Percentiles rank a stretch among this genome's conserved stretches.
These are phyloP conservation scores for Hysterangium stoloniferum DNA, from an alignment of 768 basidiomycete genomes.

Conservation along the genomic window DNA sequence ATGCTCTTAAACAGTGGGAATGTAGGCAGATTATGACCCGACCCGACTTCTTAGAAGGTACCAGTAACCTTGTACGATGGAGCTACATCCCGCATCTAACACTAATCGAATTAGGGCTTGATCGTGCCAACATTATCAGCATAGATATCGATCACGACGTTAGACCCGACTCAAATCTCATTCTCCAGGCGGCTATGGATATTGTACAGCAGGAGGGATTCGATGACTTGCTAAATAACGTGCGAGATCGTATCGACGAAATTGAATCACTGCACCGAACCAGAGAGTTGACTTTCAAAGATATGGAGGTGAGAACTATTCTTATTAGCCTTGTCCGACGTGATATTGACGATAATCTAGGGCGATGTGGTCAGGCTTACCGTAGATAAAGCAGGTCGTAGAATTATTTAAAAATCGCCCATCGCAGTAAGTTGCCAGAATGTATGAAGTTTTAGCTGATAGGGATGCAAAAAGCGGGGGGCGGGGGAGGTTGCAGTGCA, in stretches of 20 bases:
- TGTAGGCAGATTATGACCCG: conserved; percentile 80
- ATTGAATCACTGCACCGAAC: conserved; percentile 82
- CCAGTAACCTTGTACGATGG: conserved; percentile 18
- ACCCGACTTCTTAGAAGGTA: conserved; percentile 74
- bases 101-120: conserved; percentile 59
- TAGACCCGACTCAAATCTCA: conserved; percentile 71
- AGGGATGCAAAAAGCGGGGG: not conserved
- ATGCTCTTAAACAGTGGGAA: conserved; percentile 38
- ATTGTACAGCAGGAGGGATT: conserved; percentile 72
- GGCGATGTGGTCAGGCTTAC: conserved; percentile 38
- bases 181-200: conserved; percentile 62
- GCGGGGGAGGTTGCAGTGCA: not conserved
- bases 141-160: conserved; percentile 78
- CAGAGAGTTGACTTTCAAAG: conserved; percentile 48
- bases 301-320: conserved; percentile 32
- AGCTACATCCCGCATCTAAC: not conserved
- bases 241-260: conserved; percentile 72
- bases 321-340: not conserved
- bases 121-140: conserved; percentile 63
- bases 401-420: conserved; percentile 11
- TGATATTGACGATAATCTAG: not conserved
- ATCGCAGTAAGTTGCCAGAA: no score
- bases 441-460: no score
- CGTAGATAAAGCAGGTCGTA: conserved; percentile 49
- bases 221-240: conserved; percentile 65